A percentile compares a stretch with the other conserved stretches of the same genome.
Conservation (phyloP, 441 rosid genomes). For the Adansonia rubrostipa region DNA sequence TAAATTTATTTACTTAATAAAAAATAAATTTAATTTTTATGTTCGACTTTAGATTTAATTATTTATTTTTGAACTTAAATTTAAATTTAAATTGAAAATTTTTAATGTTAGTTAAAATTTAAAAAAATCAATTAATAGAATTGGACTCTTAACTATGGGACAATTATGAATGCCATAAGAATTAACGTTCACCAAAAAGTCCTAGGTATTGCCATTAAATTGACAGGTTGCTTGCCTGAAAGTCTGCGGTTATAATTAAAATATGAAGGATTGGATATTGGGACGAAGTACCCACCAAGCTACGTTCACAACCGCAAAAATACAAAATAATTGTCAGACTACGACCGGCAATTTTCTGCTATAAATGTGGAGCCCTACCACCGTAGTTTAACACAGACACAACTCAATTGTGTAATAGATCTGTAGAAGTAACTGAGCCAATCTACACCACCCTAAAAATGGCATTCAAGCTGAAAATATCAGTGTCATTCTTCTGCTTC, state of each 20-base stretch:
- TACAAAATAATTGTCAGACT: background rate
- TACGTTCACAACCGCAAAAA: background rate
- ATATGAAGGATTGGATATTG: background rate
- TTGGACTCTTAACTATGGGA: no score
- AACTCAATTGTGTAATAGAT: background rate
- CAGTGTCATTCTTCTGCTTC: constrained; percentile 14
- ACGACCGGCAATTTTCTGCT: background rate
- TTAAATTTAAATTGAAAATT: no score
- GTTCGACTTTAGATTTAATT: no score
- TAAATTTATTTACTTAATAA: no score
- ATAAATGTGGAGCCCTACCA: constrained; percentile 3
- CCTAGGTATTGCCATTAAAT: background rate
- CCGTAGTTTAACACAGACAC: background rate
- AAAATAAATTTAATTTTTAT: no score
- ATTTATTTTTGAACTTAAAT: no score
- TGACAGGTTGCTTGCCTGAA: background rate
- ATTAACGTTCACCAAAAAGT: background rate
- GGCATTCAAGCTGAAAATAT: background rate
- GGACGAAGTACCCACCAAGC: background rate
- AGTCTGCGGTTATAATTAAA: background rate
- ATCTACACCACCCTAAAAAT: background rate
- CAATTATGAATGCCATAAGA: no score
- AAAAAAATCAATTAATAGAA: no score
- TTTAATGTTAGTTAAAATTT: no score
- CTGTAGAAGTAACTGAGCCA: background rate